Base-by-base conservation (phyloP, 345 rosid genomes). In the Eucalyptus brandiana region DNA sequence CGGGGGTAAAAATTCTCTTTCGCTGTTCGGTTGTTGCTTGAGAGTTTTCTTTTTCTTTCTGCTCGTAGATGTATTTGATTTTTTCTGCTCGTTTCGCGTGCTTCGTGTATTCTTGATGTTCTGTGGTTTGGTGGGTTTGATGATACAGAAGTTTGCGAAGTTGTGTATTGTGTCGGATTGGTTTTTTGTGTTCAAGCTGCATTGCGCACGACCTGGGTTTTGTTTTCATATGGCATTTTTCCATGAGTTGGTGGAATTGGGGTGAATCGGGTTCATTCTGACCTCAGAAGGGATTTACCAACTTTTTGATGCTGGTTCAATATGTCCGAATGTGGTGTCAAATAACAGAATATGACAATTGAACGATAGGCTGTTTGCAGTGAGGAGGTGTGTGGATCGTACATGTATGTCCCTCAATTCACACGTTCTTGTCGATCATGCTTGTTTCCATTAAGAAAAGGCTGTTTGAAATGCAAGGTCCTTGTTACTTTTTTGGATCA, bases 1-100 rank as follows among this genome's bases (percentile, higher is more conserved):
- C 60, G 96, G 97, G 47, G 96, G 96, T 96, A 90, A 30, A 44
- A 23, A 19, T 21, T 53, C 58, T 53, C 58, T 26, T 28, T 45
- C 62, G 6, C 87, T 87, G 11, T 8, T 24, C 85, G 32, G 44
- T 50, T 54, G 23, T 72, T 60, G 21, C 23, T 86, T 91, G 26
- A 26, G 17, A 80, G 26, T 21, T 65, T 37, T 32, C 42, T 53
- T 44, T 86, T 40, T 37, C 44, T 85, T 72, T 19, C 37, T 48
- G 50, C 7, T 65, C 37, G 12, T 86, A 2, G 16, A 37, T 86
- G 26, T 32, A 19, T 86, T 15, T 34, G 40, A 58, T 53, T 32
- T 53, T 34, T n/a, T 86, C 85, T 21, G 12, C 85, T 40, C 26
- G 47, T 76, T 76, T 7, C 17, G 11, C 24, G 30, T 76, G 85